A percentile compares a stretch with the other conserved stretches of the same genome.
These are phyloP conservation scores for Agrostemma githago DNA, from an alignment of 148 eudicot genomes.

Conservation along the genomic window DNA sequence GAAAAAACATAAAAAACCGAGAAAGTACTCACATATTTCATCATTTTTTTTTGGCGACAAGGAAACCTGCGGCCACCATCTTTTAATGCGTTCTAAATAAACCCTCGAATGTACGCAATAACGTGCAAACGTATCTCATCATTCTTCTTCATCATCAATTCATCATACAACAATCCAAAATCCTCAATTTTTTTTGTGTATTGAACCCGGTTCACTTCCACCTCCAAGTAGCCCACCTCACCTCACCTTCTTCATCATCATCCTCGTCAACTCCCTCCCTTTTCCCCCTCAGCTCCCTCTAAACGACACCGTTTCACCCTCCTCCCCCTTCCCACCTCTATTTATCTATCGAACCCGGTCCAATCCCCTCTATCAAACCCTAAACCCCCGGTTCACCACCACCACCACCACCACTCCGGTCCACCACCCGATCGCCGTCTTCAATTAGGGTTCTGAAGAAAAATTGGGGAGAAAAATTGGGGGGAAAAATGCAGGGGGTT, in stretches of 20 bases:
- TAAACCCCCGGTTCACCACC: background rate
- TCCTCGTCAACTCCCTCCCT: background rate
- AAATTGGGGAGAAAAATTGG: no score
- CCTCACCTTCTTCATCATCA: background rate
- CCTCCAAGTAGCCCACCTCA: background rate
- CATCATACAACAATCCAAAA: background rate
- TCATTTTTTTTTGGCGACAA: no score
- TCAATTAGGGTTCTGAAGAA: background rate
- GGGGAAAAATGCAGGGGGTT: background rate
- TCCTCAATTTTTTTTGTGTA: background rate
- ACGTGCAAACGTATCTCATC: no score
- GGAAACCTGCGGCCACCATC: no score
- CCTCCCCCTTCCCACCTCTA: background rate
- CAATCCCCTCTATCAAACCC: background rate
- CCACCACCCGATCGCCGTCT: background rate
- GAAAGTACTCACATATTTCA: no score
- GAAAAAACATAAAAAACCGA: no score
- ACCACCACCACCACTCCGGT: background rate
- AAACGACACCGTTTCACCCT: background rate
- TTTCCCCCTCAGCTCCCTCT: background rate
- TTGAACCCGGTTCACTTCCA: no score
- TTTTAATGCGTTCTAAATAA: no score
- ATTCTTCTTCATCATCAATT: no score
- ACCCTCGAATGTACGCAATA: no score
- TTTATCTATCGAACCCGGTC: background rate